Base-by-base conservation (phyloP, 768 basidiomycete genomes). In the Mycena capillaripes region DNA sequence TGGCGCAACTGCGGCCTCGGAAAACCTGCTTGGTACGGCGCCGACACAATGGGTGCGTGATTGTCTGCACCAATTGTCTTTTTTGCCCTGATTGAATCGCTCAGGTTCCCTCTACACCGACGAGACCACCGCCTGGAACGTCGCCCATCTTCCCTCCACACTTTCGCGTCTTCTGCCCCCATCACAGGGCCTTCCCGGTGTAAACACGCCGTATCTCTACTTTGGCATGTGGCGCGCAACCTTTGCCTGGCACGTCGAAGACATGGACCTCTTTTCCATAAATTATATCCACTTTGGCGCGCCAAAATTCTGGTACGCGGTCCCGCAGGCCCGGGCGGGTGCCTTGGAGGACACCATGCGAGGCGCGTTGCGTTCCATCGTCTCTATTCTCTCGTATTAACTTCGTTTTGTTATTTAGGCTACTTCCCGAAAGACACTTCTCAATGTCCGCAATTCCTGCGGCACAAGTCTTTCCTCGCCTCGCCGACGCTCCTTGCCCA, bases 161-260 rank as follows among this genome's bases (percentile, higher is more conserved):
- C 89, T 99, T 27, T 91, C 93, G 12, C 91, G 96, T 4, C 85
- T 98, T 30, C 83, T 96, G 0, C 94, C 94, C 0, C 79, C 89
- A 16, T 86, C 91, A 9, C 83, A 86, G 62, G 89, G 92, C 46
- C 85, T 99, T 30, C 97, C 97, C 0, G 98, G 98, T 11, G 98
- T 99, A 57, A 99, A 99, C 78, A 93, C 96, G 3, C 97, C 97
- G 0, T 99, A 99, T 80, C 89, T 99, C 2, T 99, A 99, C 82
- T 99, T 97, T 80, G 98, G 98, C 74, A 99, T 98, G 97, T 99
- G 98, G 98, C 88, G 97, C 60, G 97, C 97, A 27, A 96, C 96
- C 0, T 99, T 99, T 82, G 95, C 97, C 0, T 99, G 98, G 97
- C 98, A 99, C 77, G 98, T 99, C 57, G 98, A 99, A 82, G 98